Conservation (phyloP, 129 eudicot species). For the Chrysanthemum seticuspe region DNA sequence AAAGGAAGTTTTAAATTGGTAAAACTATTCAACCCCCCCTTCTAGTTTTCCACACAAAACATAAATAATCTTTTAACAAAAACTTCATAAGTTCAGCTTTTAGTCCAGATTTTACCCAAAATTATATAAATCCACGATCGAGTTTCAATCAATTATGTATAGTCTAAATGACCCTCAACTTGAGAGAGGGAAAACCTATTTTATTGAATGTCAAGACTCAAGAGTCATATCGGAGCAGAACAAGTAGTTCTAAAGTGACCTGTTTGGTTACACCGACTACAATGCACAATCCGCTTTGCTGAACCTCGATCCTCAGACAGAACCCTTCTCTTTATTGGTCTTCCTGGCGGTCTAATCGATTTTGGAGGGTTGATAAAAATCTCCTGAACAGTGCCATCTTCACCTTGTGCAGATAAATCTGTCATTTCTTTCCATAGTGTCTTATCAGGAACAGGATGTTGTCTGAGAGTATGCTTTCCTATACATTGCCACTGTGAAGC, state of each 20-base stretch:
- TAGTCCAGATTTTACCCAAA: no score
- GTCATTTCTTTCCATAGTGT: constrained; percentile 58
- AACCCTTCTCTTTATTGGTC: constrained; percentile 68
- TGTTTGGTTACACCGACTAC: constrained; percentile 84
- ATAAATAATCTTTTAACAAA: background rate
- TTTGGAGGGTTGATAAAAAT: constrained; percentile 68
- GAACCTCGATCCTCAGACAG: constrained; percentile 62
- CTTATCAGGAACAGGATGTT: constrained; percentile 74
- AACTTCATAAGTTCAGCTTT: background rate
- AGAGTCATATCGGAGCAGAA: constrained; percentile 58
- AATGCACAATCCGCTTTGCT: constrained; percentile 67
- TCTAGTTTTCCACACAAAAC: no score
- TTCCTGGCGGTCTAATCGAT: constrained; percentile 57
- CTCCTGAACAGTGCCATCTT: constrained; percentile 9
- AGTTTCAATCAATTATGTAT: background rate
- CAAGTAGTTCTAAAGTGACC: constrained; percentile 93
- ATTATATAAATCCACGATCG: background rate
- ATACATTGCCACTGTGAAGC: constrained; percentile 68
- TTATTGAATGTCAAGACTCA: background rate
- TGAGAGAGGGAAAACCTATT: background rate
- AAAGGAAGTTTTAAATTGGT: no score
- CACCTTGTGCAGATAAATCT: constrained; percentile 16
- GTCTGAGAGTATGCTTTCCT: constrained; percentile 78
- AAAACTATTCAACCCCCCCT: no score
- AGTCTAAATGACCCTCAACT: no score